phyloP scores from a whole-genome alignment of 1,284 basidiomycete species.

The Cryptococcus sp. region DNA sequence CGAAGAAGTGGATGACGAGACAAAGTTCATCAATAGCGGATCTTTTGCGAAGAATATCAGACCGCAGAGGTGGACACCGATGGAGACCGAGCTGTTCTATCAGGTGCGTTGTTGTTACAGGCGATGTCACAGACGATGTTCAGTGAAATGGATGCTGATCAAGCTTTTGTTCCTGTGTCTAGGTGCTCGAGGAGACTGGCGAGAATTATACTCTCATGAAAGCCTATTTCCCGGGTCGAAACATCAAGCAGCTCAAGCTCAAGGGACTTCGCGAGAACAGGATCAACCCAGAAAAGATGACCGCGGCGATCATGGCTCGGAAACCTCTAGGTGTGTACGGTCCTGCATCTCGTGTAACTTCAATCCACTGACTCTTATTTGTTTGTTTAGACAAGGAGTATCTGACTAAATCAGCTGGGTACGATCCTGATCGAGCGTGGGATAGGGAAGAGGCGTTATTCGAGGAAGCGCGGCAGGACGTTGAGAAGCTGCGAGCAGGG shows the following conservation, averaged over 20 bases:
- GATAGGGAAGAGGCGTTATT: slow-evolving; percentile 35
- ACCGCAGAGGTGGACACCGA: slow-evolving; percentile 33
- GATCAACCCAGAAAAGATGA: slow-evolving; percentile 39
- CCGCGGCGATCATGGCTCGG: slow-evolving; percentile 38
- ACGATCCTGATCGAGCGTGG: slow-evolving; percentile 28
- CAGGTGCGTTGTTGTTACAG: slow-evolving; percentile 23
- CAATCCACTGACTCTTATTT: neutral
- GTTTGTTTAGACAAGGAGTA: slow-evolving; percentile 33
- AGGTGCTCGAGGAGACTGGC: slow-evolving; percentile 45
- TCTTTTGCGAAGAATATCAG: slow-evolving; percentile 29
- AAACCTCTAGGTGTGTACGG: slow-evolving; percentile 35
- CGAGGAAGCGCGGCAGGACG: slow-evolving; percentile 34
- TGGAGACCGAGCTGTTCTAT: slow-evolving; percentile 42
- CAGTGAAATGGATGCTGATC: slow-evolving; percentile 12
- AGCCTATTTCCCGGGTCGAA: slow-evolving; percentile 45
- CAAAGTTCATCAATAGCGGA: slow-evolving; percentile 38
- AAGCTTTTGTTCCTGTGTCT: neutral
- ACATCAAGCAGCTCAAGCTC: slow-evolving; percentile 37
- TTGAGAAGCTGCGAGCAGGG: slow-evolving; percentile 16
- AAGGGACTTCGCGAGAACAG: slow-evolving; percentile 42
- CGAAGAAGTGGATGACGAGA: slow-evolving; percentile 38
- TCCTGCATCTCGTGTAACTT: neutral
- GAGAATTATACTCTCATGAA: slow-evolving; percentile 49
- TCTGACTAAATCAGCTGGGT: slow-evolving; percentile 40
- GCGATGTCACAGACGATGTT: neutral